Evolutionary conservation across 148 eudicot species (phyloP), one percentile per base, ranked within the genome.

Genomic region (Agrostemma githago): DNA sequence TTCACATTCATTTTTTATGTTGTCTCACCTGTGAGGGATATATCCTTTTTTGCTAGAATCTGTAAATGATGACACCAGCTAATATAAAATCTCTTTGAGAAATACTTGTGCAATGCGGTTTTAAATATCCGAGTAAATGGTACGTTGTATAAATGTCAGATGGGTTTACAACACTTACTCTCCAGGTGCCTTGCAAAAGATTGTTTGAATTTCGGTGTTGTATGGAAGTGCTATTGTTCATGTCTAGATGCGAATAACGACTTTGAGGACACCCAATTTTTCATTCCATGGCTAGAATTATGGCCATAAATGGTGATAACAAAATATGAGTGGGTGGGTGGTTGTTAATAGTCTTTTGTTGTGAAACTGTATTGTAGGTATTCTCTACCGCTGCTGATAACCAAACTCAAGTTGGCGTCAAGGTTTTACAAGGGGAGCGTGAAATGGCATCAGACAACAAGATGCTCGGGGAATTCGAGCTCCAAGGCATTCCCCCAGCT

Each of bases 311-410:
- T 10, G 15, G 3, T 26, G 34, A 26, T 26, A 12, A 51, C 11
- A 51, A 3, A 51, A 51, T 51, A 11, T 2, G 54, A 48, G 54
- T 8, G 9, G 54, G 11, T 51, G 56, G 56, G 56, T 51, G 3
- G 4, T 51, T 51, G 4, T 51, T 10, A 51, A 51, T 4, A 51
- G 56, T 51, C 56, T 57, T 68, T 66, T 46, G n/a, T 17, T 56
- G 19, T 79, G 26, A n/a, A 40, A 40, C 44, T 54, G 63, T 39
- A 59, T 21, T 68, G 57, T 40, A 95, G 98, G 91, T 88, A 66
- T 95, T 95, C 78, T 95, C 98, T 34, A 95, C 98, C 0, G 98
- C 98, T 7, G 97, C 97, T 21, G 98, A 95, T 79, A 95, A 95
- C 86, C 98, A 95, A 77, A 95, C 97, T 68, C 98, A 95, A 66